These are phyloP conservation scores for Fragilaria radians DNA, from an alignment of 108 stramenopile genomes.

Conservation along the genomic window DNA sequence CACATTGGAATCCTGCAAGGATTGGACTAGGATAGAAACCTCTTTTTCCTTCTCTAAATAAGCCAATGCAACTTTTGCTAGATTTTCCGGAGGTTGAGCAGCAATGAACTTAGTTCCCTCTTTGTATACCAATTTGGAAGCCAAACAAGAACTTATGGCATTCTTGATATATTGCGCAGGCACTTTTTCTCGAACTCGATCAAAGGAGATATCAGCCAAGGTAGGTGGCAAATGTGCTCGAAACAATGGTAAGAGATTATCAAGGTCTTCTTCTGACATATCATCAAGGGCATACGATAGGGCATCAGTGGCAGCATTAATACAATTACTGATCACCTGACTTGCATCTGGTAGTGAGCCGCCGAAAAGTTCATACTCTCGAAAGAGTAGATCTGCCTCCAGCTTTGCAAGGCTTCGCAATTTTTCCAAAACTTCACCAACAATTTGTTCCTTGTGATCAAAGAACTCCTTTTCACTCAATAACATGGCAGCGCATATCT, in stretches of 20 bases:
- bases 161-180: constrained; percentile 92
- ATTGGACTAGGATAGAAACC: constrained; percentile 46
- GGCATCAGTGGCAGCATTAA: constrained; percentile 94
- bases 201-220: constrained; percentile 82
- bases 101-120: constrained; percentile 94
- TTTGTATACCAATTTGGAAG: constrained; percentile 93
- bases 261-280: constrained; percentile 59
- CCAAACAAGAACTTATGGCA: constrained; percentile 87
- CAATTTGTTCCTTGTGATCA: constrained; percentile 88
- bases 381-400: constrained; percentile 96
- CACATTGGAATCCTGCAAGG: constrained; percentile 46
- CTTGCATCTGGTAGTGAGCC: constrained; percentile 75
- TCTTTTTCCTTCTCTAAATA: constrained; percentile 82
- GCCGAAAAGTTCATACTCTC: constrained; percentile 86
- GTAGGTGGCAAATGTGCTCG: constrained; percentile 87
- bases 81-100: constrained; percentile 51
- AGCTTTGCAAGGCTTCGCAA: constrained; percentile 75
- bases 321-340: constrained; percentile 84
- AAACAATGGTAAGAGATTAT: constrained; percentile 65
- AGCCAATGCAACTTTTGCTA: constrained; percentile 60
- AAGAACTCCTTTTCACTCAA: constrained; percentile 88
- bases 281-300: constrained; percentile 65
- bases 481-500: constrained; percentile 94
- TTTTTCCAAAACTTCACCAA: constrained; percentile 86
- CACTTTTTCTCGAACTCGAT: constrained; percentile 61